Conservation (phyloP, 2,329 filamentous ascomycete species). For the Pseudogymnoascus sp. region DNA sequence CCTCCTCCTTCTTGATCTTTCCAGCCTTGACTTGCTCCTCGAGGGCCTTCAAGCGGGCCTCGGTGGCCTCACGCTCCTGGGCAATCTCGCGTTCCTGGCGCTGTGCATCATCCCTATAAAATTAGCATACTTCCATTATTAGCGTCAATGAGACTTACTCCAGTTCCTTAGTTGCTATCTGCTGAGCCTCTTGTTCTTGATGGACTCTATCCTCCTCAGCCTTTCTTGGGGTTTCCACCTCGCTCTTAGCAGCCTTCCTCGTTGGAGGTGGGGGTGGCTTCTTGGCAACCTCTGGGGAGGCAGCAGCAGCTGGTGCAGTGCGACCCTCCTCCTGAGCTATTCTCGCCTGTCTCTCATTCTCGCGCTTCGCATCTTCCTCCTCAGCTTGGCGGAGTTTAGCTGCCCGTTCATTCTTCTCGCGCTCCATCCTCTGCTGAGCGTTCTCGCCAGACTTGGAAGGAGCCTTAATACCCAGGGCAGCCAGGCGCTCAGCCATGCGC, state of each 20-base stretch:
- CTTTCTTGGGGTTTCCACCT: slow-evolving; percentile 51
- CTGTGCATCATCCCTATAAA: slow-evolving; percentile 60
- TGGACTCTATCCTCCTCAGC: slow-evolving; percentile 60
- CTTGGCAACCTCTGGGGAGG: slow-evolving; percentile 36
- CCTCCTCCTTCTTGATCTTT: slow-evolving; percentile 93
- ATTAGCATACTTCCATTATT: slow-evolving; percentile 17
- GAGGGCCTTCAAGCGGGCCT: slow-evolving; percentile 76
- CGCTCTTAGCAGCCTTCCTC: slow-evolving; percentile 59
- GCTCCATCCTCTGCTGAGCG: slow-evolving; percentile 74
- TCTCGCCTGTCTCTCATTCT: slow-evolving; percentile 67
- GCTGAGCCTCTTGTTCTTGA: slow-evolving; percentile 69
- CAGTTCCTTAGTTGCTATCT: slow-evolving; percentile 63
- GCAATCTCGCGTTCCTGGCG: slow-evolving; percentile 74
- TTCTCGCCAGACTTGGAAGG: slow-evolving; percentile 73
- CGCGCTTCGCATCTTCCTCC: slow-evolving; percentile 84
- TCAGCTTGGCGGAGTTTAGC: slow-evolving; percentile 84
- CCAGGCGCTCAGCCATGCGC: slow-evolving; percentile 92
- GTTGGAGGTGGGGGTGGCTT: slow-evolving; percentile 75
- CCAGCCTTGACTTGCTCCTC: slow-evolving; percentile 91
- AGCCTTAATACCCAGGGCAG: slow-evolving; percentile 84
- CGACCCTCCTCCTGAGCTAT: slow-evolving; percentile 30
- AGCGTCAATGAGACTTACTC: slow-evolving; percentile 62
- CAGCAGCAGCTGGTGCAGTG: slow-evolving; percentile 21
- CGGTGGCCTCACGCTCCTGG: slow-evolving; percentile 71
- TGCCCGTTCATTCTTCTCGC: slow-evolving; percentile 79